These are phyloP conservation scores for Eragrostis nindensis DNA, from an alignment of 176 grass and related monocot species.

Conservation along the genomic window DNA sequence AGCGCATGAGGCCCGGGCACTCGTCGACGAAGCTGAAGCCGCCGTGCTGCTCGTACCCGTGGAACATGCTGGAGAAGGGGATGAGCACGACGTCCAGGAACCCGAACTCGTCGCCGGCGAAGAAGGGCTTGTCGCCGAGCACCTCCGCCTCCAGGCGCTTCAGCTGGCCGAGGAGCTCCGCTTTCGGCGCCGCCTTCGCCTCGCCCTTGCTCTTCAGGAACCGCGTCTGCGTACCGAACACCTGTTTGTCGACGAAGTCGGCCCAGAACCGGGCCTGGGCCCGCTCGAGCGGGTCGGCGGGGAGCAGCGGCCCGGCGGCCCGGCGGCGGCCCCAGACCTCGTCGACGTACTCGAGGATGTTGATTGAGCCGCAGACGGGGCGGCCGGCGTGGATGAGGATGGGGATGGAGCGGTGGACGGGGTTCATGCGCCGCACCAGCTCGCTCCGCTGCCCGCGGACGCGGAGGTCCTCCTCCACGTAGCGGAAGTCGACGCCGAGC, in stretches of 20 bases:
- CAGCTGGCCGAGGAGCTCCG: constrained; percentile 31
- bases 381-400: constrained; percentile 34
- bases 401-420: constrained; percentile 3
- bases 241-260: constrained; percentile 45
- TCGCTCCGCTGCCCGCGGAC: constrained; percentile 13
- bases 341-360: constrained; percentile 52
- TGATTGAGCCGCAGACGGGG: constrained; percentile 32
- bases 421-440: constrained; percentile 44
- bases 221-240: constrained; percentile 32
- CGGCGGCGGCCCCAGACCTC: background rate
- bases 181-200: constrained; percentile 30
- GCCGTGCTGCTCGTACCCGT: constrained; percentile 29
- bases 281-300: background rate
- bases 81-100: constrained; percentile 43
- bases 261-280: constrained; percentile 42
- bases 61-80: constrained; percentile 44
- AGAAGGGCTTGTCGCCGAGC: constrained; percentile 37
- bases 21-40: background rate
- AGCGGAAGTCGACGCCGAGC: constrained; percentile 28
- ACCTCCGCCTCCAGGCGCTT: constrained; percentile 31
- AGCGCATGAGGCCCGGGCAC: constrained; percentile 24
- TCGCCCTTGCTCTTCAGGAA: constrained; percentile 40
- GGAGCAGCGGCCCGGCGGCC: background rate
- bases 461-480: constrained; percentile 37
- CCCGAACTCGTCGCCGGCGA: constrained; percentile 34